A percentile compares a stretch with the other conserved stretches of the same genome.
Conservation (phyloP, 768 basidiomycete genomes). For the Pleurotus giganteus region DNA sequence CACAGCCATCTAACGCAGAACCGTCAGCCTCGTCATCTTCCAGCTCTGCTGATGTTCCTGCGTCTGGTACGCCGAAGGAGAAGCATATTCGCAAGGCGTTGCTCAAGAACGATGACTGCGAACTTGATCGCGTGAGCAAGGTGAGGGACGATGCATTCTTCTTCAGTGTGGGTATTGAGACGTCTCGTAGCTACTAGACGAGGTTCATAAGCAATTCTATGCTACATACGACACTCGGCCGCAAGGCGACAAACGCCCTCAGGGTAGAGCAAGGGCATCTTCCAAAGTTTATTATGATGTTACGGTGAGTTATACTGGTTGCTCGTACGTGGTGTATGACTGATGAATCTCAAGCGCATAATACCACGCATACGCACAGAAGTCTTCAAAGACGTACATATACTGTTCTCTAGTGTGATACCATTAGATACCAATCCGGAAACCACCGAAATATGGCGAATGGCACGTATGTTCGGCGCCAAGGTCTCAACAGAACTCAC, state of each 20-base stretch:
- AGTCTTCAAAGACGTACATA: slow-evolving; percentile 74
- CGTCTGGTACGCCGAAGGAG: slow-evolving; percentile 31
- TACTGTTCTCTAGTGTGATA: slow-evolving; percentile 94
- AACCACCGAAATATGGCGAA: slow-evolving; percentile 79
- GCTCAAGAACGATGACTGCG: slow-evolving; percentile 83
- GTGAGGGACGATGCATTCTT: slow-evolving; percentile 38
- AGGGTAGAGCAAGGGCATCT: slow-evolving; percentile 24
- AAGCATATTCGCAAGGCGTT: slow-evolving; percentile 65
- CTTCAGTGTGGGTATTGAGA: not conserved
- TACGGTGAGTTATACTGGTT: slow-evolving; percentile 50
- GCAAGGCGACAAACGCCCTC: slow-evolving; percentile 21
- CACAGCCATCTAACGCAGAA: slow-evolving; percentile 19
- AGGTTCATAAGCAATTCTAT: slow-evolving; percentile 80
- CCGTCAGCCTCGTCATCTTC: slow-evolving; percentile 15
- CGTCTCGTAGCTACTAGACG: slow-evolving; percentile 65
- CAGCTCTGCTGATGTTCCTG: slow-evolving; percentile 13
- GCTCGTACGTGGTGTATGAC: slow-evolving; percentile 3
- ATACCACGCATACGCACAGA: slow-evolving; percentile 77
- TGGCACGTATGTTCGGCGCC: slow-evolving; percentile 89
- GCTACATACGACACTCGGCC: slow-evolving; percentile 52
- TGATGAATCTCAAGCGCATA: slow-evolving; percentile 54
- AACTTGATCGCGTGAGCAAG: slow-evolving; percentile 74
- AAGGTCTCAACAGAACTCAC: slow-evolving; percentile 69
- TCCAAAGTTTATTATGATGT: slow-evolving; percentile 60
- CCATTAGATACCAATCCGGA: slow-evolving; percentile 84